Percentiles rank a stretch among this genome's conserved stretches.
Evolutionary conservation across 768 basidiomycete species (phyloP).

Genomic region (Tulasnella sp.): DNA sequence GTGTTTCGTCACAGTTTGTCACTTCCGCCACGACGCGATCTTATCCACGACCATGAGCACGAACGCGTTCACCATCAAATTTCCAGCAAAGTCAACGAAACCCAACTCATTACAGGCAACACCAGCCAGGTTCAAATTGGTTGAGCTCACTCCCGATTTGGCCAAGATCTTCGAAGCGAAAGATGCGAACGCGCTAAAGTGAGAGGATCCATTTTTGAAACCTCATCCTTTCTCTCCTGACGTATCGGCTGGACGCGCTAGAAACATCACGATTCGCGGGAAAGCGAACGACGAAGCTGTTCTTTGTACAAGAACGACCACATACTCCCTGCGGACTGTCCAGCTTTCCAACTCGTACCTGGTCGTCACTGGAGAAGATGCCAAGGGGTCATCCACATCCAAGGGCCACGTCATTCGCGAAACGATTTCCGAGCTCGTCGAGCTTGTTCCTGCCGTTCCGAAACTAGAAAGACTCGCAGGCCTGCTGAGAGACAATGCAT

Average conservation of each 20-base stretch:
- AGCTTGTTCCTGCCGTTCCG: conserved; percentile 67
- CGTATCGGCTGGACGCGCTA: too few species aligned
- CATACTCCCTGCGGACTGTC: conserved; percentile 78
- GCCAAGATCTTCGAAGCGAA: conserved; percentile 42
- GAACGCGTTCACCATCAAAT: neutral
- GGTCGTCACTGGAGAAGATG: conserved; percentile 44
- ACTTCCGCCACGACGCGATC: neutral
- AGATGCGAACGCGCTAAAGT: conserved; percentile 7
- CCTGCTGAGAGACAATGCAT: conserved; percentile 53
- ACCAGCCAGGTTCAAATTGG: conserved; percentile 28
- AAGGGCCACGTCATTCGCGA: conserved; percentile 54
- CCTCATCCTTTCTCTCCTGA: too few species aligned
- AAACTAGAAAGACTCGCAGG: conserved; percentile 52
- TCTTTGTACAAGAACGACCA: conserved; percentile 62
- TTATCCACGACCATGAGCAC: neutral
- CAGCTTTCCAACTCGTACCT: conserved; percentile 81
- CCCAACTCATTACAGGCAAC: neutral
- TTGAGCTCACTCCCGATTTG: conserved; percentile 66
- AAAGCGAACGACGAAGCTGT: conserved; percentile 24
- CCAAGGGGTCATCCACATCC: conserved; percentile 12
- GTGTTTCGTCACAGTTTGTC: neutral
- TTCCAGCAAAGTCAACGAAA: neutral
- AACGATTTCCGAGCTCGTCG: conserved; percentile 72
- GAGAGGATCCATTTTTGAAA: neutral
- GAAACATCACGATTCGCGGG: conserved; percentile 23